Conservation (phyloP, 2,329 filamentous ascomycete genomes). For the Pseudocercospora musae region DNA sequence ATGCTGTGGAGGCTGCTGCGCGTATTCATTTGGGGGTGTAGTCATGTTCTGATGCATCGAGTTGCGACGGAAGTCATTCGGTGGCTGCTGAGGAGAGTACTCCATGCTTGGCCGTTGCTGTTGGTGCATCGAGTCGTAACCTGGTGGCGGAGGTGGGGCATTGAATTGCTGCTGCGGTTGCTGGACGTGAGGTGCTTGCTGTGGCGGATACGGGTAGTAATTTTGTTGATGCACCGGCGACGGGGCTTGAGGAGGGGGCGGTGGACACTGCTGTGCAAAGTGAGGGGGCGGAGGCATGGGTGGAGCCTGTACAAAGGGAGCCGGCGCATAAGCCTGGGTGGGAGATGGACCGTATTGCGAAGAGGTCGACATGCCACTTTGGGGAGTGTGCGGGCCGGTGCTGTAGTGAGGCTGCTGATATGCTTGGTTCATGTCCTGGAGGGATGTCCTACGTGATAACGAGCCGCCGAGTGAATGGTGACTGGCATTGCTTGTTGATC, state of each 20-base stretch:
- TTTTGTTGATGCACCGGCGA: conserved; percentile 34
- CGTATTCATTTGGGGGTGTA: conserved; percentile 32
- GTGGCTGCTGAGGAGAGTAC: conserved; percentile 34
- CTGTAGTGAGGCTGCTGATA: conserved; percentile 42
- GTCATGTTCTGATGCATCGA: conserved; percentile 40
- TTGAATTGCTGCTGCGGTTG: conserved; percentile 40
- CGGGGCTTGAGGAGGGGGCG: conserved; percentile 24
- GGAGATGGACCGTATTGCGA: conserved; percentile 36
- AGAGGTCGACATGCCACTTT: conserved; percentile 37
- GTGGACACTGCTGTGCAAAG: conserved; percentile 26
- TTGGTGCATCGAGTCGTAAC: conserved; percentile 24
- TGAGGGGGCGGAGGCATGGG: conserved; percentile 37
- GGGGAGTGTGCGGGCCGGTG: conserved; percentile 40
- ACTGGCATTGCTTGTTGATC: conserved; percentile 39
- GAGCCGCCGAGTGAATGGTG: conserved; percentile 30
- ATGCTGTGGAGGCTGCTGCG: conserved; percentile 38
- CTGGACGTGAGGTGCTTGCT: conserved; percentile 30
- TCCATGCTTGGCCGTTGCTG: conserved; percentile 41
- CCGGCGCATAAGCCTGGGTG: conserved; percentile 26
- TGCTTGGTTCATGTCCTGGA: conserved; percentile 43
- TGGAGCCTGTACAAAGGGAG: conserved; percentile 29
- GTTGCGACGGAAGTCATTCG: conserved; percentile 39
- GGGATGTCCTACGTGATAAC: conserved; percentile 41
- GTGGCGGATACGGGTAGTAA: conserved; percentile 40
- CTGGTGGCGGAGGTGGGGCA: conserved; percentile 26